phyloP scores from a whole-genome alignment of 306 rosid species.

The Quercus mongolica region DNA sequence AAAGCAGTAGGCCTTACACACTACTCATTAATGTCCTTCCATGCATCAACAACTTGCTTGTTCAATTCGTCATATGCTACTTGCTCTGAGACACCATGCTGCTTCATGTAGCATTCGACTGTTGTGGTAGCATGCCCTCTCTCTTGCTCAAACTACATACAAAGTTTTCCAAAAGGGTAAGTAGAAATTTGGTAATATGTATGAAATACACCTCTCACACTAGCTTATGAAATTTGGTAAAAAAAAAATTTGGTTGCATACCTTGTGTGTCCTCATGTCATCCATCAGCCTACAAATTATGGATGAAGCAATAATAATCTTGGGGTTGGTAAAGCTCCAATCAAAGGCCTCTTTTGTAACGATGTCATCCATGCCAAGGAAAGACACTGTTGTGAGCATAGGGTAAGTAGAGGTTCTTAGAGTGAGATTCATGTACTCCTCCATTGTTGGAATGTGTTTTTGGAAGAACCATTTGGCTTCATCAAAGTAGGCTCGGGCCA shows the following conservation, averaged over 20 bases:
- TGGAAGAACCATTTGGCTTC: constrained; percentile 36
- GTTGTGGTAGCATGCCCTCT: constrained; percentile 31
- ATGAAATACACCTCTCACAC: too few species aligned
- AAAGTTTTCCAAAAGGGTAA: too few species aligned
- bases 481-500: constrained; percentile 5
- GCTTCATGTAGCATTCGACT: constrained; percentile 44
- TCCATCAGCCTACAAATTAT: constrained; percentile 14
- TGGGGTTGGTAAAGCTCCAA: constrained; percentile 31
- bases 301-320: constrained; percentile 12
- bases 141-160: constrained; percentile 29
- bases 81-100: constrained; percentile 6
- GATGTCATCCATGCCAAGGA: constrained; percentile 16
- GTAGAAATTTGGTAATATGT: not conserved
- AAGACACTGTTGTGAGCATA: not conserved
- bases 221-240: too few species aligned
- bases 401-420: not conserved
- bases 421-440: constrained; percentile 30
- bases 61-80: constrained; percentile 1
- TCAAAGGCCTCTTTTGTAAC: constrained; percentile 28
- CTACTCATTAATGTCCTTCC: constrained; percentile 47
- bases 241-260: not conserved
- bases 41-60: constrained; percentile 6
- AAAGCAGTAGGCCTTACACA: constrained; percentile 6
- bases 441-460: constrained; percentile 26
- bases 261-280: constrained; percentile 39